phyloP scores from a whole-genome alignment of 2,329 filamentous ascomycete species.

The Pezicula neosporulosa region DNA sequence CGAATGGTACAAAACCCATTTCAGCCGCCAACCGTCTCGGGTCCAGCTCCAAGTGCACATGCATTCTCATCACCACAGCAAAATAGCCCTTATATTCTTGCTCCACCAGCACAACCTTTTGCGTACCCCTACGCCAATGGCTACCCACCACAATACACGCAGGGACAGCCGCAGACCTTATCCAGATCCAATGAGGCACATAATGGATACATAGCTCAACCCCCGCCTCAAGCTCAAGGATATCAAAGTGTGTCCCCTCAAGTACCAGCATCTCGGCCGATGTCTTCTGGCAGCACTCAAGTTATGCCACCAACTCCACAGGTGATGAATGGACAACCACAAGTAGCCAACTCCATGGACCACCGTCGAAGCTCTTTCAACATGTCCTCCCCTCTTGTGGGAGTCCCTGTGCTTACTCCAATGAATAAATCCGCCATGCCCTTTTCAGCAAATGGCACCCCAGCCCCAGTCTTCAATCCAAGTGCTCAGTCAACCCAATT shows the following conservation, averaged over 20 bases:
- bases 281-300: slow-evolving; percentile 4
- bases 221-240: slow-evolving; percentile 4
- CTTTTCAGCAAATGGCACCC: slow-evolving; percentile 12
- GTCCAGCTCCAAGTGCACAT: slow-evolving; percentile 20
- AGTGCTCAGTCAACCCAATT: slow-evolving; percentile 7
- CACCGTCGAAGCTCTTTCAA: slow-evolving; percentile 22
- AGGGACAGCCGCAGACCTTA: slow-evolving; percentile 17
- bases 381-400: slow-evolving; percentile 24
- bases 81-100: slow-evolving; percentile 28
- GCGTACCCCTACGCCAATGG: not conserved
- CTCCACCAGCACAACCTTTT: slow-evolving; percentile 18
- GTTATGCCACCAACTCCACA: slow-evolving; percentile 7
- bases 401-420: slow-evolving; percentile 24
- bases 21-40: not conserved
- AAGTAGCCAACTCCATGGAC: slow-evolving; percentile 12
- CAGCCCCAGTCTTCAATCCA: slow-evolving; percentile 5
- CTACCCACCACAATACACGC: not conserved
- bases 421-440: slow-evolving; percentile 10
- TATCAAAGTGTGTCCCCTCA: slow-evolving; percentile 5
- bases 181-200: slow-evolving; percentile 1
- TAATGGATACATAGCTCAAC: slow-evolving; percentile 2
- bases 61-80: slow-evolving; percentile 28
- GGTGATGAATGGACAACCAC: slow-evolving; percentile 10
- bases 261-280: slow-evolving; percentile 11
- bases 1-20: slow-evolving; percentile 1